phyloP scores from a whole-genome alignment of 495 filamentous ascomycete species.

The Penicillium crystallinum region DNA sequence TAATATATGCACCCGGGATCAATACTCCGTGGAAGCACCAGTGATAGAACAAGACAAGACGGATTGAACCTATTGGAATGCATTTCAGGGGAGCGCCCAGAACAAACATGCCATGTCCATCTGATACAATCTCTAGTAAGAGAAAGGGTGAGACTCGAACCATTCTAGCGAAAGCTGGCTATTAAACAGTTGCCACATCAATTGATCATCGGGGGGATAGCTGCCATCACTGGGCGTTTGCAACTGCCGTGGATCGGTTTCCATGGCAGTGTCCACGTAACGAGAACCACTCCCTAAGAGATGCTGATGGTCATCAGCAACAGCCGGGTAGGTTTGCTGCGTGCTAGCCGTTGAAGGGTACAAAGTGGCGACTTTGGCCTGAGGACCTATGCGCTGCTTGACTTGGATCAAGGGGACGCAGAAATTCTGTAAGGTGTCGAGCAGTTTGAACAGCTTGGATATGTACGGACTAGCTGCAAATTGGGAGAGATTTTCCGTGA shows the following conservation, averaged over 20 bases:
- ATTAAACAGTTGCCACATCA: slow-evolving; percentile 31
- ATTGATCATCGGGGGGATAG: slow-evolving; percentile 12
- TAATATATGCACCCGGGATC: neutral
- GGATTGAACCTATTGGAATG: no score
- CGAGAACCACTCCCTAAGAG: neutral
- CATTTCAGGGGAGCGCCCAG: neutral
- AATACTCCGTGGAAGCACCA: neutral
- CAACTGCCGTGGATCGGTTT: neutral
- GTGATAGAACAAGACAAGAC: no score
- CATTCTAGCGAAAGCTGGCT: slow-evolving; percentile 25
- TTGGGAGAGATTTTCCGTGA: slow-evolving; percentile 19
- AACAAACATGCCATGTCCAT: neutral
- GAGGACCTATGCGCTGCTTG: slow-evolving; percentile 7
- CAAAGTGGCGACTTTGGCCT: slow-evolving; percentile 6
- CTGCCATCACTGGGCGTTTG: neutral
- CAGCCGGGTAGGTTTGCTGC: neutral
- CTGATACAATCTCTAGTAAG: neutral
- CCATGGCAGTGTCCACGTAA: neutral
- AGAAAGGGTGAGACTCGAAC: slow-evolving; percentile 12
- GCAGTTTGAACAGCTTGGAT: slow-evolving; percentile 15
- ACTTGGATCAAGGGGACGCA: slow-evolving; percentile 23
- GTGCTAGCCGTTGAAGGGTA: slow-evolving; percentile 6
- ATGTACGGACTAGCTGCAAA: slow-evolving; percentile 22
- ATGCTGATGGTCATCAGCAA: neutral
- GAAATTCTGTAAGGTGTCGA: slow-evolving; percentile 17